phyloP scores from a whole-genome alignment of 129 eudicot genomes.

The Mikania micrantha region DNA sequence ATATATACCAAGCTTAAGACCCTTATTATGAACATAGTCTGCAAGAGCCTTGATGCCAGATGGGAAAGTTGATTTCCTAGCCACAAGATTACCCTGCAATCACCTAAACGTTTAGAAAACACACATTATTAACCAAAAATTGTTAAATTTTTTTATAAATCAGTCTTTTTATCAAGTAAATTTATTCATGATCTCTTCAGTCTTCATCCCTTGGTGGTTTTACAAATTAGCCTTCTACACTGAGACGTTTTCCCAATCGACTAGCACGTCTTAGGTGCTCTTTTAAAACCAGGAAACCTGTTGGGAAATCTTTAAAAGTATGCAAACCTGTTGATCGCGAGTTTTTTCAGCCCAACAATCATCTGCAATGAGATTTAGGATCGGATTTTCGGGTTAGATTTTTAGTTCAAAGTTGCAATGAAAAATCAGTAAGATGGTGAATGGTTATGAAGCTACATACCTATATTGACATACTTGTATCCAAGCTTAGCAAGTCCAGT shows the following conservation, averaged over 20 bases:
- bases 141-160: too few relatives aligned
- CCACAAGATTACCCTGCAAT: slow-evolving; percentile 65
- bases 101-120: background rate
- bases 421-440: background rate
- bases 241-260: too few relatives aligned
- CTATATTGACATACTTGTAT: slow-evolving; percentile 80
- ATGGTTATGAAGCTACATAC: slow-evolving; percentile 22
- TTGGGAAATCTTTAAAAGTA: background rate
- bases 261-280: too few relatives aligned
- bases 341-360: slow-evolving; percentile 91
- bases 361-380: slow-evolving; percentile 33
- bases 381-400: background rate
- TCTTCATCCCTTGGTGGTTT: too few relatives aligned
- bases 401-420: background rate
- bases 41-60: slow-evolving; percentile 82
- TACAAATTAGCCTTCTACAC: too few relatives aligned
- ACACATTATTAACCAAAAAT: background rate
- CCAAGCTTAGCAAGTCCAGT: slow-evolving; percentile 88
- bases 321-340: slow-evolving; percentile 60
- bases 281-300: background rate
- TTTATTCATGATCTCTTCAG: too few relatives aligned
- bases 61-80: slow-evolving; percentile 68
- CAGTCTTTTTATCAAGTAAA: too few relatives aligned
- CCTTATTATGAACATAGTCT: slow-evolving; percentile 84
- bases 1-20: slow-evolving; percentile 89